Evolutionary conservation across 2,329 filamentous ascomycete genomes (phyloP).

Genomic region (Colletotrichum aenigma): DNA sequence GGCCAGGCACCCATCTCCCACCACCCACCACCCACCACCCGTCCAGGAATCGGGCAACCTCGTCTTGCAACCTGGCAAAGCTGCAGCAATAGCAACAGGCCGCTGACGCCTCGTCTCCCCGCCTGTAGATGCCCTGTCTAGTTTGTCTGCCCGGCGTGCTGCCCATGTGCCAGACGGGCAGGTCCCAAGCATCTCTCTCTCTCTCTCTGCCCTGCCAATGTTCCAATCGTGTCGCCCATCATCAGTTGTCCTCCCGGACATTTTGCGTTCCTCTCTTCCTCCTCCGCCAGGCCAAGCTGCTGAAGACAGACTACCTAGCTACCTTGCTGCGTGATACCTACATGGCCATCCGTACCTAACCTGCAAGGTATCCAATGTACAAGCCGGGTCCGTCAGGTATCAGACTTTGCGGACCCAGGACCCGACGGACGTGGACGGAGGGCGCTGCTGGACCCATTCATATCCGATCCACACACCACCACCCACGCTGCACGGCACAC

Average conservation of each 20-base stretch:
- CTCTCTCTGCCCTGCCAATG: not conserved
- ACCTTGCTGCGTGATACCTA: not conserved
- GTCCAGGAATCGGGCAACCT: not conserved
- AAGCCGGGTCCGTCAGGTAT: constrained; percentile 1
- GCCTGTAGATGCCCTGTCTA: not conserved
- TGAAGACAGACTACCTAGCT: not conserved
- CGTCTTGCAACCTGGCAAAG: not conserved
- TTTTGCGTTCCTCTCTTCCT: not conserved
- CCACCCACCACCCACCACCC: not conserved
- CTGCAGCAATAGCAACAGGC: not conserved
- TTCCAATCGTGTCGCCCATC: not conserved
- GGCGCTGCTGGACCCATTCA: not conserved
- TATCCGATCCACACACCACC: constrained; percentile 5
- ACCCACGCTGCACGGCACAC: not conserved
- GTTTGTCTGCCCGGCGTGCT: not conserved
- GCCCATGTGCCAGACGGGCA: not conserved
- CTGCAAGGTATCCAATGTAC: not conserved
- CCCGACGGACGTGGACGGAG: not conserved
- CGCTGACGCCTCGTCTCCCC: not conserved
- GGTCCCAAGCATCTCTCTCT: not conserved
- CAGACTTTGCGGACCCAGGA: not conserved
- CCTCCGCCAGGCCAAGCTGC: not conserved
- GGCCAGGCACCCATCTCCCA: too few species aligned
- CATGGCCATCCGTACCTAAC: not conserved
- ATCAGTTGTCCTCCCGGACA: not conserved